These are phyloP conservation scores for Nitzschia sp. DNA, from an alignment of 108 stramenopile species.

Conservation along the genomic window DNA sequence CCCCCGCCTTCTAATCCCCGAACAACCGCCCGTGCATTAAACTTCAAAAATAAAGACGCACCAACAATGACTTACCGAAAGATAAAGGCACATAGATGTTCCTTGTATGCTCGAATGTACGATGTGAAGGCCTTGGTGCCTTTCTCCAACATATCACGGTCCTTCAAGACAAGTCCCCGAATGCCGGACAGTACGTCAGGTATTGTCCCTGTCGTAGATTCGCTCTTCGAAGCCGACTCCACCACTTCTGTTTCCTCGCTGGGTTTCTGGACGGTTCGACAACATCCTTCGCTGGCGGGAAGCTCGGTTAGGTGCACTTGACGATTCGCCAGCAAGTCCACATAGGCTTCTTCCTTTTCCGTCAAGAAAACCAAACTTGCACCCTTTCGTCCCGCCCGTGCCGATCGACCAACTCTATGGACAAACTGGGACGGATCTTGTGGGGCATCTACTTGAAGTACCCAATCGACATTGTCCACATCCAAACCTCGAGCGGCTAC, in stretches of 20 bases:
- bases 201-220: conserved; percentile 17
- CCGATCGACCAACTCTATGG: conserved; percentile 96
- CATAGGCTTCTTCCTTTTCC: conserved; percentile 91
- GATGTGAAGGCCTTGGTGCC: conserved; percentile 95
- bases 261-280: conserved; percentile 23
- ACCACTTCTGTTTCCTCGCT: background rate
- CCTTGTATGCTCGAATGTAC: conserved; percentile 96
- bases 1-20: conserved; percentile 7
- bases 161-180: conserved; percentile 69
- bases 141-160: conserved; percentile 95
- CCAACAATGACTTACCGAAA: conserved; percentile 62
- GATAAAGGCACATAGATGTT: conserved; percentile 90
- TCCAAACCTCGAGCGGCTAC: conserved; percentile 98
- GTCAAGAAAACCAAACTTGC: conserved; percentile 88
- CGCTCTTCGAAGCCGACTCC: background rate
- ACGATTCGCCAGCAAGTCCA: conserved; percentile 85
- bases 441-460: conserved; percentile 97
- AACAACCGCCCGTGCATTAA: conserved; percentile 28
- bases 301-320: conserved; percentile 78
- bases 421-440: conserved; percentile 95
- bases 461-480: conserved; percentile 94
- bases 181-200: conserved; percentile 69
- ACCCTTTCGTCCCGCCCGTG: conserved; percentile 91
- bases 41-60: background rate
- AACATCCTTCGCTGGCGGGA: conserved; percentile 56